Evolutionary conservation across 106 monocot genomes (phyloP).

Genomic region (Cymbidium sinense): DNA sequence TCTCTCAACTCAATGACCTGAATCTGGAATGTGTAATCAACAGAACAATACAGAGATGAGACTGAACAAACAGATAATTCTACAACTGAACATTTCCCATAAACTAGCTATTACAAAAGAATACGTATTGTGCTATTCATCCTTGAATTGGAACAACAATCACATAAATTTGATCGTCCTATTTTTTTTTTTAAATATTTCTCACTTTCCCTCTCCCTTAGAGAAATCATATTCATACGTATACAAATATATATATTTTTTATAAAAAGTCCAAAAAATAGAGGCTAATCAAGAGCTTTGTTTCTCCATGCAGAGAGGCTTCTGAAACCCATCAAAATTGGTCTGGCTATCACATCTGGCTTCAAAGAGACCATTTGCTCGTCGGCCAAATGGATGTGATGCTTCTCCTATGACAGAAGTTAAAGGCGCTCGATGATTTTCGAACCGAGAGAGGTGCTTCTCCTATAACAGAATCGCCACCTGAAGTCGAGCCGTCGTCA

Average conservation of each 20-base stretch:
- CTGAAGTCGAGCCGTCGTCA: constrained; percentile 16
- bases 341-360: constrained; percentile 9
- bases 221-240: too few relatives aligned
- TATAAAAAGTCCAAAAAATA: neutral
- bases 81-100: too few relatives aligned
- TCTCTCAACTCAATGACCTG: too few relatives aligned
- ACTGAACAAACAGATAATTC: too few relatives aligned
- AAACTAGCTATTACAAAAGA: too few relatives aligned
- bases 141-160: too few relatives aligned
- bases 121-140: too few relatives aligned
- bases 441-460: constrained; percentile 17
- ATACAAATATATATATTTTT: neutral
- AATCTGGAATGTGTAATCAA: too few relatives aligned
- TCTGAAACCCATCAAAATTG: constrained; percentile 60
- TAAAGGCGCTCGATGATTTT: neutral
- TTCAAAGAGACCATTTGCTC: constrained; percentile 21
- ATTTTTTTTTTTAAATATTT: neutral
- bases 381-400: constrained; percentile 16
- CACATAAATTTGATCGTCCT: too few relatives aligned
- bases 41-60: too few relatives aligned
- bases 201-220: too few relatives aligned
- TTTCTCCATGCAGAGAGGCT: constrained; percentile 35
- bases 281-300: constrained; percentile 63
- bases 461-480: constrained; percentile 21
- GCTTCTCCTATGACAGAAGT: constrained; percentile 44